Percentiles rank a stretch among this genome's conserved stretches.
Evolutionary conservation across 2,329 filamentous ascomycete species (phyloP).

Genomic region (Orbilia blumenaviensis): DNA sequence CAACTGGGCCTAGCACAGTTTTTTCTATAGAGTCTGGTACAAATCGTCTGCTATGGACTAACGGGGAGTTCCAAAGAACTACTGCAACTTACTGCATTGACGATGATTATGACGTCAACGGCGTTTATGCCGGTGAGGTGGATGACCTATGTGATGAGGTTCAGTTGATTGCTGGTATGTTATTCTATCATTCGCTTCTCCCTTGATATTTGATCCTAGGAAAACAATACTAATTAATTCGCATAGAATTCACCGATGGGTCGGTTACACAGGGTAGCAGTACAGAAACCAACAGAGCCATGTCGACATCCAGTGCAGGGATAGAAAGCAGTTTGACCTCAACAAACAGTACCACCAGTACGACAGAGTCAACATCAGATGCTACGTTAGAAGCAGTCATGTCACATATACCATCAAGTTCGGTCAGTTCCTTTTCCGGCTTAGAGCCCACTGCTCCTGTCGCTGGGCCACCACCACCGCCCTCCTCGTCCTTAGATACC

Average conservation of each 20-base stretch:
- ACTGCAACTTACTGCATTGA: conserved; percentile 33
- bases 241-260: conserved; percentile 1
- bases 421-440: neutral
- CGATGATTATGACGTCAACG: conserved; percentile 28
- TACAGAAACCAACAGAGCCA: neutral
- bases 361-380: neutral
- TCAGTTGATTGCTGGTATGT: conserved; percentile 23
- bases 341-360: neutral
- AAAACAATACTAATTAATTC: neutral
- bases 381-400: too few relatives aligned
- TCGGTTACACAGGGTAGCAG: neutral
- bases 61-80: conserved; percentile 11
- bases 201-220: too few relatives aligned
- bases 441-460: neutral
- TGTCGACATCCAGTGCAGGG: neutral
- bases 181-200: neutral
- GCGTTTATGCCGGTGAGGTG: conserved; percentile 18
- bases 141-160: conserved; percentile 25
- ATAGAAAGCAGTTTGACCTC: neutral
- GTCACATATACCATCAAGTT: too few relatives aligned
- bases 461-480: neutral
- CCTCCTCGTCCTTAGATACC: neutral
- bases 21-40: conserved; percentile 5
- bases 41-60: conserved; percentile 9
- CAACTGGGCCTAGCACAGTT: conserved; percentile 8